Conservation (phyloP, 1,284 basidiomycete species). For the Athelia psychrophila region DNA sequence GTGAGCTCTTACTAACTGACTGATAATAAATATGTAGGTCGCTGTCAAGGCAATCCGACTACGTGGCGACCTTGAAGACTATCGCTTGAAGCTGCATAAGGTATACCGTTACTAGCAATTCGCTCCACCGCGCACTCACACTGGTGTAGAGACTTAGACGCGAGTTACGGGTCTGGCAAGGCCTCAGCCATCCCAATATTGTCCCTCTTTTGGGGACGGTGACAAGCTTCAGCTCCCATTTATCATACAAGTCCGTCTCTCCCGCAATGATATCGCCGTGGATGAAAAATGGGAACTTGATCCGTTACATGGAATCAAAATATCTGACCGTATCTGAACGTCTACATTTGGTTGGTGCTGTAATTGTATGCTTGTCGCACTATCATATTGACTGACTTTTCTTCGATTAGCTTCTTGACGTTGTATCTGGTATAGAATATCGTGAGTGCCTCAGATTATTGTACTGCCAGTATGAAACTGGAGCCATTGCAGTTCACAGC, state of each 20-base stretch:
- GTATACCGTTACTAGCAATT: too few species aligned
- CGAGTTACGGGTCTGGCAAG: neutral
- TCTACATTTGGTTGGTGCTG: neutral
- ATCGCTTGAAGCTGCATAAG: too few species aligned
- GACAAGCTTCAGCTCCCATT: neutral
- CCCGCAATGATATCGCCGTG: neutral
- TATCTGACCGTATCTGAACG: neutral
- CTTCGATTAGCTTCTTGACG: neutral
- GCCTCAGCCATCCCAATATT: neutral
- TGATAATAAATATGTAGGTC: too few species aligned
- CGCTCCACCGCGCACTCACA: too few species aligned
- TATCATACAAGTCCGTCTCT: neutral
- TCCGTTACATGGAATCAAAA: neutral
- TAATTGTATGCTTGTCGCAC: neutral
- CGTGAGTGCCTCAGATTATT: neutral
- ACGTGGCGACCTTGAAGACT: too few species aligned
- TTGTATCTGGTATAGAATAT: neutral
- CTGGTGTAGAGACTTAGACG: neutral
- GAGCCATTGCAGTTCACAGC: neutral
- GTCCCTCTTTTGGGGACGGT: neutral
- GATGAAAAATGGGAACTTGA: neutral
- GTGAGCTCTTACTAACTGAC: too few species aligned
- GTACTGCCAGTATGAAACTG: neutral
- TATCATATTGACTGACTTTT: neutral
- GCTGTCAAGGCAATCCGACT: too few species aligned